Percentiles rank a stretch among this genome's conserved stretches.
Conservation (phyloP, 305 asterid species). For the Fraxinus xanthoxyloides region DNA sequence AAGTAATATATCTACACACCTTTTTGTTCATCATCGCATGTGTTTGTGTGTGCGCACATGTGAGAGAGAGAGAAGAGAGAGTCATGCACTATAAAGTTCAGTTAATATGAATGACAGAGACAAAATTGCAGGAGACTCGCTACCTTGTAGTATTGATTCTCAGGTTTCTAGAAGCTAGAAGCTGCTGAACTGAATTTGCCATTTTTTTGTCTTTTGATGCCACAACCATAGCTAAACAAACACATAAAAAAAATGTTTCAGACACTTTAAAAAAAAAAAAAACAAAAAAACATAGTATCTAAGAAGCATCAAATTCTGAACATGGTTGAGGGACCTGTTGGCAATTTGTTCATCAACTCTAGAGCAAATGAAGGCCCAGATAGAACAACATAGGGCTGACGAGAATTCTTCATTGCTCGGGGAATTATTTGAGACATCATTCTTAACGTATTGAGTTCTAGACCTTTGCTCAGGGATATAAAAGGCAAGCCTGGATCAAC, state of each 20-base stretch:
- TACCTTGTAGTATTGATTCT: conserved; percentile 92
- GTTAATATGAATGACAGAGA: conserved; percentile 3
- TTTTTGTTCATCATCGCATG: neutral
- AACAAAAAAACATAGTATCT: neutral
- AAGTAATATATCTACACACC: neutral
- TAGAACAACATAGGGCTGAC: conserved; percentile 81
- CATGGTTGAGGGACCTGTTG: conserved; percentile 59
- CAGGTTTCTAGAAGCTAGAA: conserved; percentile 71
- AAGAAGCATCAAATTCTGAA: conserved; percentile 10
- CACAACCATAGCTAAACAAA: conserved; percentile 74
- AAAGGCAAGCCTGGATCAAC: conserved; percentile 85
- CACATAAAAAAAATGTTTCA: neutral
- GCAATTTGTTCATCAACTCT: conserved; percentile 82
- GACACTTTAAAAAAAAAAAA: conserved; percentile 10
- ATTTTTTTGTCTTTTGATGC: conserved; percentile 86
- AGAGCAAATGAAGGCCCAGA: conserved; percentile 94
- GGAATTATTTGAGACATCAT: conserved; percentile 95
- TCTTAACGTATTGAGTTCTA: conserved; percentile 80
- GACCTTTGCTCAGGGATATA: conserved; percentile 91
- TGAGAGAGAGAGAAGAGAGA: neutral
- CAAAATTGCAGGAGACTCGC: conserved; percentile 7
- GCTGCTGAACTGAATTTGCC: conserved; percentile 84
- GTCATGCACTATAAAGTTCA: neutral
- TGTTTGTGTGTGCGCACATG: neutral
- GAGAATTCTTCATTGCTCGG: conserved; percentile 65